Percentiles rank a stretch among this genome's conserved stretches.
These are phyloP conservation scores for Penicillium sp. DNA, from an alignment of 2,329 filamentous ascomycete species.

Conservation along the genomic window DNA sequence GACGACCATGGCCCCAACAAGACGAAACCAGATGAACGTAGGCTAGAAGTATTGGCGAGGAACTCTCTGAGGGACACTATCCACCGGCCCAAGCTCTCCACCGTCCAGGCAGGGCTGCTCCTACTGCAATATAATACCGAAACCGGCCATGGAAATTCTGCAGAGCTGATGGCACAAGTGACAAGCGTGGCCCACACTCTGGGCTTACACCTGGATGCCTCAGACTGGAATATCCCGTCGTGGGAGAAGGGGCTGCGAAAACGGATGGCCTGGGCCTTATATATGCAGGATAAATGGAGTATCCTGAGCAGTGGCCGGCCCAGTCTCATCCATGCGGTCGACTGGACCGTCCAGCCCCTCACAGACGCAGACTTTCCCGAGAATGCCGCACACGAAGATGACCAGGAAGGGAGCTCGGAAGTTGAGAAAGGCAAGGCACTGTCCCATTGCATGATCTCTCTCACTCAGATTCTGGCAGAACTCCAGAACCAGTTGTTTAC, in stretches of 20 bases:
- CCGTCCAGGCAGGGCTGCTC: background rate
- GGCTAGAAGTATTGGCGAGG: too few relatives aligned
- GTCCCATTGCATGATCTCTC: too few relatives aligned
- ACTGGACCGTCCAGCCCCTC: slow-evolving; percentile 52
- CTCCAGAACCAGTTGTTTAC: too few relatives aligned
- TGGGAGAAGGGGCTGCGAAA: slow-evolving; percentile 61
- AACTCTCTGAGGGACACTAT: background rate
- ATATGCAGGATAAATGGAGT: slow-evolving; percentile 54
- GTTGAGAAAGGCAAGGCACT: too few relatives aligned
- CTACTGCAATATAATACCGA: background rate
- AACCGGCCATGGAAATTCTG: background rate
- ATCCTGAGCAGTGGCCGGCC: slow-evolving; percentile 56
- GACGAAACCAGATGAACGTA: too few relatives aligned
- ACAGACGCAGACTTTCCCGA: slow-evolving; percentile 45
- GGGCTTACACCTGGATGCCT: slow-evolving; percentile 56
- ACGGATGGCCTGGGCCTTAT: slow-evolving; percentile 59
- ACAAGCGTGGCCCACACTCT: background rate
- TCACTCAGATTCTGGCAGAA: too few relatives aligned
- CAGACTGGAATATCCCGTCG: slow-evolving; percentile 56
- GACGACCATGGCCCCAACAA: background rate
- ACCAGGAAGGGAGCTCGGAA: too few relatives aligned
- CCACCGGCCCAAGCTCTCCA: background rate
- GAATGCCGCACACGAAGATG: too few relatives aligned
- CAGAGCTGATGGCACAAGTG: background rate
- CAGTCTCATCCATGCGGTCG: slow-evolving; percentile 47